Conservation (phyloP, 2,329 filamentous ascomycete species). For the Fusarium kyushuense region DNA sequence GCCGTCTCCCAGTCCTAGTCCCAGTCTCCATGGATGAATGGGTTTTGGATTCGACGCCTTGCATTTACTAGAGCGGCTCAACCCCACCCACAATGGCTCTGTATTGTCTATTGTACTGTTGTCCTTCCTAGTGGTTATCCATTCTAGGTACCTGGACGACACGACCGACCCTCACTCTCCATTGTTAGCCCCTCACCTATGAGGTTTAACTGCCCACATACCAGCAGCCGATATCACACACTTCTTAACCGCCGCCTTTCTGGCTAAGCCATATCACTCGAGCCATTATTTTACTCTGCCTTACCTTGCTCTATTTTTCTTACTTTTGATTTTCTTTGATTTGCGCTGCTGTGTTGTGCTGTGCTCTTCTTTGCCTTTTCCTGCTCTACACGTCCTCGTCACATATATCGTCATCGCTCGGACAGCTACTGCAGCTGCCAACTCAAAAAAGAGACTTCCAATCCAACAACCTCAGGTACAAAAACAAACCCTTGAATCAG, state of each 20-base stretch:
- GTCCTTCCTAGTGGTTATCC: slow-evolving; percentile 1
- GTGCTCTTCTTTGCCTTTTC: neutral
- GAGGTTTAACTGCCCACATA: slow-evolving; percentile 47
- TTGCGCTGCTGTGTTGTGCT: neutral
- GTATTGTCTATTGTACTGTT: neutral
- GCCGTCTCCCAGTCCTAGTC: slow-evolving; percentile 14
- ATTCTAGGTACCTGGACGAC: slow-evolving; percentile 17
- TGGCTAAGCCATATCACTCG: slow-evolving; percentile 31
- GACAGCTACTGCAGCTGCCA: slow-evolving; percentile 23
- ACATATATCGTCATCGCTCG: slow-evolving; percentile 24
- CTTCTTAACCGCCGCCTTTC: slow-evolving; percentile 36
- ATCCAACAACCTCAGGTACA: slow-evolving; percentile 35
- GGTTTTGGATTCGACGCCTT: slow-evolving; percentile 32
- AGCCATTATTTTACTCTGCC: slow-evolving; percentile 13
- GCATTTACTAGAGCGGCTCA: slow-evolving; percentile 37
- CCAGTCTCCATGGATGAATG: slow-evolving; percentile 14
- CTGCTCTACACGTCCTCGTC: slow-evolving; percentile 2
- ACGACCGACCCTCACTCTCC: slow-evolving; percentile 38
- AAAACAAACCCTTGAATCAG: slow-evolving; percentile 29
- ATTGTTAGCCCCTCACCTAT: slow-evolving; percentile 45
- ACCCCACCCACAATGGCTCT: slow-evolving; percentile 37
- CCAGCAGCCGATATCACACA: slow-evolving; percentile 43
- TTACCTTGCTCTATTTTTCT: neutral
- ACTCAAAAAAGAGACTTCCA: slow-evolving; percentile 18
- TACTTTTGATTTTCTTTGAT: neutral